Evolutionary conservation across 2,329 filamentous ascomycete species (phyloP).

Genomic region (Aspergillus hortae): DNA sequence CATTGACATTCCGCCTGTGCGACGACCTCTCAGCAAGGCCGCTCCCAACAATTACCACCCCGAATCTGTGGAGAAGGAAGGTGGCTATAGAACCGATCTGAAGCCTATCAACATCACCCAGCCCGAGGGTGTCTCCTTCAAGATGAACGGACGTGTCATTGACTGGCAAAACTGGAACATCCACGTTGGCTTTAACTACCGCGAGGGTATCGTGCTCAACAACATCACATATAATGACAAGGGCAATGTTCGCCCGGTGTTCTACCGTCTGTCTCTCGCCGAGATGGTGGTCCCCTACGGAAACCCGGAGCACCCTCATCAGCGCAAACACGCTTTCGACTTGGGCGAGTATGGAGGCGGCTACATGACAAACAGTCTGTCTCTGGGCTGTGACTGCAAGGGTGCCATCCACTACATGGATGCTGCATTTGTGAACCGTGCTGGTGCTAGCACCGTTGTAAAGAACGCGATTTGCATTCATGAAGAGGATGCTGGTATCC

Average conservation of each 20-base stretch:
- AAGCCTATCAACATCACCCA: slow-evolving; percentile 88
- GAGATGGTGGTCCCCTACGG: slow-evolving; percentile 68
- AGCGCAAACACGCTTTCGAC: slow-evolving; percentile 48
- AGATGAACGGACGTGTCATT: slow-evolving; percentile 67
- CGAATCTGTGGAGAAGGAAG: slow-evolving; percentile 65
- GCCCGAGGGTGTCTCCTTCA: slow-evolving; percentile 85
- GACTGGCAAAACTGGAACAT: slow-evolving; percentile 93
- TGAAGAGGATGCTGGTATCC: slow-evolving; percentile 85
- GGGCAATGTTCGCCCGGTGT: slow-evolving; percentile 70
- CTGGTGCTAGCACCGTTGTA: slow-evolving; percentile 72
- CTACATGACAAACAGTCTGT: slow-evolving; percentile 48
- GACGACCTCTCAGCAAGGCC: slow-evolving; percentile 69
- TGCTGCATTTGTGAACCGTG: slow-evolving; percentile 74
- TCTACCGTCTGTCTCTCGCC: slow-evolving; percentile 83
- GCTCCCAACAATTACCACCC: slow-evolving; percentile 77
- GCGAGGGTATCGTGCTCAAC: slow-evolving; percentile 84
- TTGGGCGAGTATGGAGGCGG: slow-evolving; percentile 47
- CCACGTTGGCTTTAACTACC: slow-evolving; percentile 92
- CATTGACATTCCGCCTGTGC: slow-evolving; percentile 76
- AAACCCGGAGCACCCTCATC: slow-evolving; percentile 48
- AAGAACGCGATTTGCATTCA: slow-evolving; percentile 96
- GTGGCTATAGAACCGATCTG: slow-evolving; percentile 72
- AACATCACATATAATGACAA: slow-evolving; percentile 90
- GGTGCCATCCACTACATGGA: slow-evolving; percentile 83
- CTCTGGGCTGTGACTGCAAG: slow-evolving; percentile 44